Percentiles rank a stretch among this genome's conserved stretches.
Evolutionary conservation across 768 basidiomycete species (phyloP).

Genomic region (Cyclocybe aegerita): DNA sequence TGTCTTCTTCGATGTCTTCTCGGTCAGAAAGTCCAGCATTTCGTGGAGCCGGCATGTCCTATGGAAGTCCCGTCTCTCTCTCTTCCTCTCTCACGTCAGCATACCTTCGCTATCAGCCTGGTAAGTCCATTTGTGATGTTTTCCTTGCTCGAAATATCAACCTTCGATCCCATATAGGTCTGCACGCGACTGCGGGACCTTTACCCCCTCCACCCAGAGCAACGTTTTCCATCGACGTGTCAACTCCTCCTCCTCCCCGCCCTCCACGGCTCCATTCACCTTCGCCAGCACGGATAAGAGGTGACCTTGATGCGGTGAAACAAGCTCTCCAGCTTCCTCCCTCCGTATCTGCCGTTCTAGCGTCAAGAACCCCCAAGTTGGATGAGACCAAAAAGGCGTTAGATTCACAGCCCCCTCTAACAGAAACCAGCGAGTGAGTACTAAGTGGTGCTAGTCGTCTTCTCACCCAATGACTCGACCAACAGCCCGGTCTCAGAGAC

Average conservation of each 20-base stretch:
- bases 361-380: slow-evolving; percentile 25
- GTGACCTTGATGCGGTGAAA: slow-evolving; percentile 57
- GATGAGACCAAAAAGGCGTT: no score
- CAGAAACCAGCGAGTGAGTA: background rate
- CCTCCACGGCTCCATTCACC: slow-evolving; percentile 66
- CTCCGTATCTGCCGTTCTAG: slow-evolving; percentile 49
- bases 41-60: slow-evolving; percentile 1
- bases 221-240: slow-evolving; percentile 43
- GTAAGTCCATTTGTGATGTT: slow-evolving; percentile 25
- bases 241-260: slow-evolving; percentile 53
- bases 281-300: slow-evolving; percentile 36
- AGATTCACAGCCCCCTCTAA: no score
- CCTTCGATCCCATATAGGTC: slow-evolving; percentile 26
- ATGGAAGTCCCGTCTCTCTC: slow-evolving; percentile 23
- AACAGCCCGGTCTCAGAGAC: slow-evolving; percentile 7
- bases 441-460: background rate
- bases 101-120: slow-evolving; percentile 65
- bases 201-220: slow-evolving; percentile 70
- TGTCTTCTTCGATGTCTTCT: slow-evolving; percentile 14
- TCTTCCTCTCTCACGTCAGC: slow-evolving; percentile 23
- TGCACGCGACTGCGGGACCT: slow-evolving; percentile 73
- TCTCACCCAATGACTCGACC: slow-evolving; percentile 3
- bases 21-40: slow-evolving; percentile 19
- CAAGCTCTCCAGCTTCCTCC: slow-evolving; percentile 60
- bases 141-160: background rate